These are phyloP conservation scores for Bolboschoenus planiculmis DNA, from an alignment of 176 grass and related monocot genomes.

Conservation along the genomic window DNA sequence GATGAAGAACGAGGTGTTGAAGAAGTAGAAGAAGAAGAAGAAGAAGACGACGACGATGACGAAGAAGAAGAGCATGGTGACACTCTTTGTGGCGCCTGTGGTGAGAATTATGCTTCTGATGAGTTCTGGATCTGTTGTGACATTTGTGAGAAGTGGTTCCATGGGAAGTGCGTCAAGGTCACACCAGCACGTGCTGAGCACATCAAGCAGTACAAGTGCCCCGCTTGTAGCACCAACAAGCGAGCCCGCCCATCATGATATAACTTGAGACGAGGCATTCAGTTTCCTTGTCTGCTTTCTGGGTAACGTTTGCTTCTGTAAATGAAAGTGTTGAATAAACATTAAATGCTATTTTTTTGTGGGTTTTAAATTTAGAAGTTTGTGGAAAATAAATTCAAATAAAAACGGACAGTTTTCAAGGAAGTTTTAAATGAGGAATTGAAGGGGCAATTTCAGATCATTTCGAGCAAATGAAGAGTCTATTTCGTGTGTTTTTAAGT, in stretches of 20 bases:
- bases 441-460: no score
- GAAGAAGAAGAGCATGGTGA: conserved; percentile 71
- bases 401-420: no score
- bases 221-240: conserved; percentile 67
- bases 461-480: no score
- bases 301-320: background rate
- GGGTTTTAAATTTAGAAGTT: no score
- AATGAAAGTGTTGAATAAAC: no score
- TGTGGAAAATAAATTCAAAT: no score
- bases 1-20: conserved; percentile 31
- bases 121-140: conserved; percentile 99
- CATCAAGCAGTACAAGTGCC: conserved; percentile 99
- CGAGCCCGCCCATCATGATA: conserved; percentile 49
- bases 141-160: conserved; percentile 97
- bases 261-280: background rate
- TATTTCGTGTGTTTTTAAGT: no score
- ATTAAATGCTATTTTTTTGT: no score
- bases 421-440: no score
- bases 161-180: conserved; percentile 94
- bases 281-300: background rate
- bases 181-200: conserved; percentile 90
- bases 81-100: conserved; percentile 72
- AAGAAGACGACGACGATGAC: conserved; percentile 8
- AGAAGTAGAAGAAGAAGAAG: no score
- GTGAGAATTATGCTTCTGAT: conserved; percentile 72